A percentile compares a stretch with the other conserved stretches of the same genome.
These are phyloP conservation scores for Draba incana DNA, from an alignment of 345 rosid species.

Conservation along the genomic window DNA sequence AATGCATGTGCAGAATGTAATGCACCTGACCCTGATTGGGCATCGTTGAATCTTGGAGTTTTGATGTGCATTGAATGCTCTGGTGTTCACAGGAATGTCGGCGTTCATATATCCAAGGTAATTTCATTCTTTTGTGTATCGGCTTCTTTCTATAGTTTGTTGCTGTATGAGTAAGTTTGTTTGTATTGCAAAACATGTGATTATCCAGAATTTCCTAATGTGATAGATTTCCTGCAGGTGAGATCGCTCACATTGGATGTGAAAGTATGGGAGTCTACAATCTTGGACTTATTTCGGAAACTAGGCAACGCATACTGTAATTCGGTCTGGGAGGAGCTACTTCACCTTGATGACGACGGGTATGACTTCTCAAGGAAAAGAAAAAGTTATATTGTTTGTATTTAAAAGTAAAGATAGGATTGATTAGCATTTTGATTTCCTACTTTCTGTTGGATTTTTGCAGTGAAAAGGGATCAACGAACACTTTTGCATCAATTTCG, in stretches of 20 bases:
- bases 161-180: too few relatives aligned
- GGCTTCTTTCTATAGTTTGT: too few relatives aligned
- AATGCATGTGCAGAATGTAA: constrained; percentile 85
- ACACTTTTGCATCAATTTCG: constrained; percentile 37
- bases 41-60: constrained; percentile 88
- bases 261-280: constrained; percentile 89
- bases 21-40: constrained; percentile 90
- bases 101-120: constrained; percentile 96
- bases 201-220: background rate
- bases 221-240: constrained; percentile 56
- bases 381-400: background rate
- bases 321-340: constrained; percentile 82
- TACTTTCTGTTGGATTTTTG: constrained; percentile 29
- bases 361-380: constrained; percentile 43
- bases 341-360: constrained; percentile 53
- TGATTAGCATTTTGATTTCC: background rate
- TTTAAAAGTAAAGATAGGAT: background rate
- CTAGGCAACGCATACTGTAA: constrained; percentile 86
- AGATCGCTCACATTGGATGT: constrained; percentile 87
- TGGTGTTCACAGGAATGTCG: constrained; percentile 93
- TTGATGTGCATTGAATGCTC: constrained; percentile 92
- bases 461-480: constrained; percentile 50
- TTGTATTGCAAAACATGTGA: background rate
- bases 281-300: constrained; percentile 67
- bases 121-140: too few relatives aligned